Evolutionary conservation across 1,139 yeast species (phyloP), one percentile per base, ranked within the genome.

Genomic region (Yamadazyma jaroonii): DNA sequence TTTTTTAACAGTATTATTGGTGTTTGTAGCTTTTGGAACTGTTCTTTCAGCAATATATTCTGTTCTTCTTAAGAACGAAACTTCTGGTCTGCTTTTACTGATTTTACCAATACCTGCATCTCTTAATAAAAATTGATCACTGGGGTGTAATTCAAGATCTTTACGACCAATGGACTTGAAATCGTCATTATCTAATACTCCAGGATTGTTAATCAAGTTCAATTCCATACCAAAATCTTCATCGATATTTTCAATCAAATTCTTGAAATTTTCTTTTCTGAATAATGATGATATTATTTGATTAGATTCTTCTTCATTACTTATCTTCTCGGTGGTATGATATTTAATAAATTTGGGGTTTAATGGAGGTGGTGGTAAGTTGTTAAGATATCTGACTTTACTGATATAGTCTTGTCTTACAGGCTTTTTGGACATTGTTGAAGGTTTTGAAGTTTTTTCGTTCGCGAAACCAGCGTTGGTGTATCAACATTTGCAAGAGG

Each of bases 341-440:
- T 77, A 74, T 40, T 81, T 77, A 41, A 92, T 61, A 42, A 89
- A 72, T 59, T 86, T 88, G 17, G 99, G 97, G 37, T 95, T 89
- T 46, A 94, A 74, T 17, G 94, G 86, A 9, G 98, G 97, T 2
- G 97, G 92, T 11, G 98, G 98, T 25, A 92, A 69, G 53, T 81
- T 86, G 57, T 92, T 92, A 44, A 80, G 79, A 59, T 89, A 92
- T 54, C 96, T 77, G 39, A 86, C 79, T 50, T 86, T 84, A 39
- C 95, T 94, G 41, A 92, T 83, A 56, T 84, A 90, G 49, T 89
- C 97, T 61, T 90, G 96, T 57, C 88, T 79, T 47, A 63, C 60
- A 9, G 74, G 71, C 46, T 67, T 69, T 24, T 45, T 38, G 29
- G 37, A 38, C 37, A 26, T 11, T 29, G 30, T 29, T 27, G 11